Evolutionary conservation across 495 filamentous ascomycete genomes (phyloP), one percentile per base, ranked within the genome.

Genomic region (Thozetella sp.): DNA sequence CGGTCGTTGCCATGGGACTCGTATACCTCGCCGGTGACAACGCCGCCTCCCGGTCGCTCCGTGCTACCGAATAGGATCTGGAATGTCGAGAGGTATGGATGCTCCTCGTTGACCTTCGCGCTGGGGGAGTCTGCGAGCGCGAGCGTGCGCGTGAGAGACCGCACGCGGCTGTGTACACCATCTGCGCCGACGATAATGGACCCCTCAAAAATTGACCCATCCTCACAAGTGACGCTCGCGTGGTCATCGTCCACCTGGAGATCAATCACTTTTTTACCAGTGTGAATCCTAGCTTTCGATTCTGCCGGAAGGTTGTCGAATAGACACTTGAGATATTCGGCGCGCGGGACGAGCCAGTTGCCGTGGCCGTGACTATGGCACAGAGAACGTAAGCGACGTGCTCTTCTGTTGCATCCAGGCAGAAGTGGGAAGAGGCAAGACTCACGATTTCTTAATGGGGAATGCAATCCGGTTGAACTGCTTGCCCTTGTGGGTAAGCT

Each of bases 131-230:
- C 22, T 15, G 69, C 57, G 25, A 69, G 46, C 4, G 67, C 72
- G 52, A 74, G 59, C 6, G 66, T 59, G 67, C 75, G 74, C 62
- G 84, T 74, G 51, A 69, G 69, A 22, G 75, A 57, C 0, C 80
- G 72, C 2, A 76, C 70, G 9, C 67, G 62, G 27, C 75, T 79
- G 58, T 81, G 76, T 23, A 80, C 72, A 23, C 83, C 82, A 58
- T 85, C 83, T 15, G 74, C 77, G 11, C 82, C 82, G 26, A 86
- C 65, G 26, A 87, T 72, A 37, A 85, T 69, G 57, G 75, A 72
- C 1, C 83, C 83, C 3, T 60, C 30, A 58, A 69, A 69, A 1
- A 64, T 52, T 20, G 63, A 62, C 0, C 82, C 80, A 55, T 82
- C 76, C 4, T 67, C 51, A 58, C 71, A 75, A 53, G 57, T 50